Conservation (phyloP, 108 stramenopile genomes). For the Cyclotella kingstonii region DNA sequence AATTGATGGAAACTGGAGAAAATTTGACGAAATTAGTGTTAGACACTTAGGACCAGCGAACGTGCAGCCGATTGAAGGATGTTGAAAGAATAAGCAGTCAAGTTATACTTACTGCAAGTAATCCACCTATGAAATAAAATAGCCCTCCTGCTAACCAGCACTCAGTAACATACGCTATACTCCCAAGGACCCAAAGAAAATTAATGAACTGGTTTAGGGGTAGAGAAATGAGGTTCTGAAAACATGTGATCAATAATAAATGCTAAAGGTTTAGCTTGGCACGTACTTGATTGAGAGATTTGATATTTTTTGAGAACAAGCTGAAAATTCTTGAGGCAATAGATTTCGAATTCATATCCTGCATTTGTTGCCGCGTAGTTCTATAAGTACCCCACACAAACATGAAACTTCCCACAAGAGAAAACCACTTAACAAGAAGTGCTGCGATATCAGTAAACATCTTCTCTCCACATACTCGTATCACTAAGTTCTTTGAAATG, state of each 20-base stretch:
- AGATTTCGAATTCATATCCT: neutral
- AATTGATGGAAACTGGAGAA: constrained; percentile 13
- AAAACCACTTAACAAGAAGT: constrained; percentile 1
- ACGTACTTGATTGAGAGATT: constrained; percentile 1
- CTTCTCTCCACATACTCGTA: constrained; percentile 4
- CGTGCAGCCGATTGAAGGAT: too few relatives aligned
- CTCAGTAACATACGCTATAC: constrained; percentile 8
- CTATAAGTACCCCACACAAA: constrained; percentile 5
- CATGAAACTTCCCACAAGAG: constrained; percentile 2
- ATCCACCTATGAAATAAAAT: constrained; percentile 12
- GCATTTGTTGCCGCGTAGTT: neutral
- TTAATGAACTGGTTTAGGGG: constrained; percentile 6
- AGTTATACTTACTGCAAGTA: constrained; percentile 15
- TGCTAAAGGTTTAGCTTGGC: neutral
- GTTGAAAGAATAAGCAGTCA: neutral
- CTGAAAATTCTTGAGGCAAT: neutral
- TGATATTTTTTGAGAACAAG: neutral
- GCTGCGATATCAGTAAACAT: neutral
- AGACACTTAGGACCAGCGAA: neutral
- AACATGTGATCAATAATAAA: neutral
- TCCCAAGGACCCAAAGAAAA: constrained; percentile 7
- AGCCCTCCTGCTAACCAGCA: constrained; percentile 9
- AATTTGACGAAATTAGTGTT: neutral
- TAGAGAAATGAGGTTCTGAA: neutral
- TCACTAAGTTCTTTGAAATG: constrained; percentile 11